Conservation (phyloP, 805 yeast species). For the Gaillardinia entomophila region DNA sequence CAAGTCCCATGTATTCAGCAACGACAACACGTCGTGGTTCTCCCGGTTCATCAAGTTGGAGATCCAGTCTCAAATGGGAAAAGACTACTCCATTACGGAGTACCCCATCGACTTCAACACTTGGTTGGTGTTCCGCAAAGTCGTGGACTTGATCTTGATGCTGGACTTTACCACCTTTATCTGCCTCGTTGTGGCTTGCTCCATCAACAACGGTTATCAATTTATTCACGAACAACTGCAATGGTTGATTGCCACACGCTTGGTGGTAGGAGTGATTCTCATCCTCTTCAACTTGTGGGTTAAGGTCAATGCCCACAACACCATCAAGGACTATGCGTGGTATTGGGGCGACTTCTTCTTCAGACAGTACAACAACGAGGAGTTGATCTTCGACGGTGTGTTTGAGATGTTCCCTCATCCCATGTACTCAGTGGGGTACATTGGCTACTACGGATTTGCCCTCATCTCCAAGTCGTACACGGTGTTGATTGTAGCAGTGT, state of each 20-base stretch:
- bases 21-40: constrained; percentile 21
- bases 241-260: constrained; percentile 43
- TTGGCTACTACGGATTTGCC: constrained; percentile 83
- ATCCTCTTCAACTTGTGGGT: constrained; percentile 79
- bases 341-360: constrained; percentile 94
- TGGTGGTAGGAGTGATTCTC: constrained; percentile 53
- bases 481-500: constrained; percentile 59
- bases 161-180: constrained; percentile 75
- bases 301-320: constrained; percentile 80
- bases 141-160: constrained; percentile 79
- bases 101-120: constrained; percentile 73
- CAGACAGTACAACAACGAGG: constrained; percentile 55
- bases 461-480: constrained; percentile 69
- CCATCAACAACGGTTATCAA: constrained; percentile 31
- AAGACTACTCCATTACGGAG: constrained; percentile 17
- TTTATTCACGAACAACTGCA: constrained; percentile 32
- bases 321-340: constrained; percentile 89
- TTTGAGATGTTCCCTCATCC: constrained; percentile 90
- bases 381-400: constrained; percentile 80
- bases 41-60: constrained; percentile 36
- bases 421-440: constrained; percentile 85
- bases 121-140: constrained; percentile 74
- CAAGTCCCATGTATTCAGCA: constrained; percentile 37
- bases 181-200: constrained; percentile 51
- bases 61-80: constrained; percentile 35